Base-by-base conservation (phyloP, 1,284 basidiomycete species). In the Naganishia sp. region DNA sequence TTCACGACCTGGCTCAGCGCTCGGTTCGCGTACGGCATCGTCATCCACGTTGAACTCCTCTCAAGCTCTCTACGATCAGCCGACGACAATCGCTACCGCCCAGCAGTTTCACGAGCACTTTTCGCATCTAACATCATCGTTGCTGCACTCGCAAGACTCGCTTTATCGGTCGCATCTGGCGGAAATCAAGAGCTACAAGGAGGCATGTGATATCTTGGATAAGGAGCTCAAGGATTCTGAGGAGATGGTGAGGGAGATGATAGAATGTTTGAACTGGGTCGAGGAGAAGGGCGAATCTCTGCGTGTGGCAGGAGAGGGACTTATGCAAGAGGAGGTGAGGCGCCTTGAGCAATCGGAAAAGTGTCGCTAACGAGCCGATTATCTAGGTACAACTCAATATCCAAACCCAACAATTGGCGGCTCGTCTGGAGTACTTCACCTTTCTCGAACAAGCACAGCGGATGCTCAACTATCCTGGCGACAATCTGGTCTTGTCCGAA, bases 61-160 rank as follows among this genome's bases (percentile, higher is more conserved):
- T 90, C 21, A 86, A 87, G 71, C 87, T 88, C 6, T 84, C 83
- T 65, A 65, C n/a, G 83, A 86, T 31, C 87, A 90, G 5, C 67
- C 67, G 9, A 31, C 63, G 28, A 45, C 51, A 7, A 87, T 97
- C 51, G 85, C 88, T 68, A 94, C 91, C 0, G 88, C 92, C 0
- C 91, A 96, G 73, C 90, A 94, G 72, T 95, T 96, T 79, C 92
- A 94, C 74, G 94, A 96, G 80, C 95, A 92, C 88, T 94, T 93
- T 76, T 84, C 90, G 0, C 83, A 89, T 46, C 87, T 96, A 57
- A 92, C 95, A 69, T 84, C 89, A 21, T 89, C 88, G 1, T 90
- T 95, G 39, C 88, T 92, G 15, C 90, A 92, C 73, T 90, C 89
- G 68, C 93, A 95, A 74, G 94, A 96, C 74, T 86, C 90, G 3